Conservation (phyloP, 495 filamentous ascomycete species). For the Letharia columbiana region DNA sequence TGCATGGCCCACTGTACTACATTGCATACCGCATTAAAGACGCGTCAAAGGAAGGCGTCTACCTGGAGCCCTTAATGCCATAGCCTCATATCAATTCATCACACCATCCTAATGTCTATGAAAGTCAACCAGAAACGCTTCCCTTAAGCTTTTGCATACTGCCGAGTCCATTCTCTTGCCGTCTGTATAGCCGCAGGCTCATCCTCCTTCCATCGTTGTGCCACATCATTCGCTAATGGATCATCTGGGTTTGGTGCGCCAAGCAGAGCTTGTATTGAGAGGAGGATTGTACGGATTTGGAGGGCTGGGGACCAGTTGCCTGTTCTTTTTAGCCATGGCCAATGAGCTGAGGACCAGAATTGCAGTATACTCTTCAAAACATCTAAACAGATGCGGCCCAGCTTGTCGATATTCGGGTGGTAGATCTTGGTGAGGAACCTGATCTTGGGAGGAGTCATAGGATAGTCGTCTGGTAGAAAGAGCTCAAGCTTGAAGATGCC, state of each 20-base stretch:
- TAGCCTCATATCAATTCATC: constrained; percentile 7
- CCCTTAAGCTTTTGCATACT: constrained; percentile 54
- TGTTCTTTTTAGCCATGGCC: constrained; percentile 30
- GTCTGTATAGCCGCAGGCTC: constrained; percentile 84
- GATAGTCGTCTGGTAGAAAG: constrained; percentile 98
- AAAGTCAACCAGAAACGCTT: neutral
- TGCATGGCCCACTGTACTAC: neutral
- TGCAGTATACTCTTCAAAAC: constrained; percentile 78
- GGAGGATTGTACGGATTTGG: constrained; percentile 93
- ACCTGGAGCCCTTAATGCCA: constrained; percentile 3
- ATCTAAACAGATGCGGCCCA: constrained; percentile 94
- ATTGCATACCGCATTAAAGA: neutral
- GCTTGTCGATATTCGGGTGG: constrained; percentile 96
- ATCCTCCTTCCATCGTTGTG: constrained; percentile 96
- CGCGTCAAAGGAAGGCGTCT: neutral
- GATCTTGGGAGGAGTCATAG: constrained; percentile 98
- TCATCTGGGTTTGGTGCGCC: constrained; percentile 97
- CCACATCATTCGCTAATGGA: constrained; percentile 91
- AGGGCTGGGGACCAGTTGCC: constrained; percentile 98
- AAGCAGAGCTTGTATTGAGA: constrained; percentile 93
- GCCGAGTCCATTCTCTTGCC: constrained; percentile 79
- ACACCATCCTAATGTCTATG: constrained; percentile 4
- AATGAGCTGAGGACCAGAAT: constrained; percentile 16
- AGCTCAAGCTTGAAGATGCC: constrained; percentile 96
- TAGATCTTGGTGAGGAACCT: constrained; percentile 98